Percentiles rank a stretch among this genome's conserved stretches.
Conservation (phyloP, 2,329 filamentous ascomycete genomes). For the Aspergillus ruber region DNA sequence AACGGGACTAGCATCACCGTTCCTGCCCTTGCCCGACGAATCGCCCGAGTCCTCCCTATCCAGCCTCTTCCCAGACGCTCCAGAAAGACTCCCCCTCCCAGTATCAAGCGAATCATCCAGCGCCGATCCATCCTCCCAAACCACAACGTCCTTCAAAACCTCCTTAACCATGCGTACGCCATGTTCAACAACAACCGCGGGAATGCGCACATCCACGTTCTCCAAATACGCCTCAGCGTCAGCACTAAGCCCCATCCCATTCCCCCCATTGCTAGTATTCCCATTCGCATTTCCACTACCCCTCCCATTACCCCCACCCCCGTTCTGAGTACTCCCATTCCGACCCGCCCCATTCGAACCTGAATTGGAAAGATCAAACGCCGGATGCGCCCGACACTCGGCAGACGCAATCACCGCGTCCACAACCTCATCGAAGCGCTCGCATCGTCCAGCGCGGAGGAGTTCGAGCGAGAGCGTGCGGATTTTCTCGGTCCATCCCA, state of each 20-base stretch:
- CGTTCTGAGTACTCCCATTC: neutral
- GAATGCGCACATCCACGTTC: slow-evolving; percentile 43
- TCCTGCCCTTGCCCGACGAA: slow-evolving; percentile 5
- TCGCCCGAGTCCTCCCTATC: slow-evolving; percentile 6
- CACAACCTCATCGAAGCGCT: slow-evolving; percentile 52
- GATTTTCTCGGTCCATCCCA: slow-evolving; percentile 55
- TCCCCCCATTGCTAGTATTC: neutral
- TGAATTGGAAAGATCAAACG: slow-evolving; percentile 13
- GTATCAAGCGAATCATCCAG: slow-evolving; percentile 6
- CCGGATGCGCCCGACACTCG: slow-evolving; percentile 26
- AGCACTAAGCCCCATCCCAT: slow-evolving; percentile 4
- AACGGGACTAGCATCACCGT: slow-evolving; percentile 17
- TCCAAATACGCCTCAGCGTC: slow-evolving; percentile 24
- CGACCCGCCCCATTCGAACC: slow-evolving; percentile 17
- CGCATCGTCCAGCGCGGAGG: slow-evolving; percentile 52
- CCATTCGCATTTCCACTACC: neutral
- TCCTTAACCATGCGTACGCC: slow-evolving; percentile 47
- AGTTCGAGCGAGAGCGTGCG: slow-evolving; percentile 50
- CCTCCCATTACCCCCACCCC: neutral
- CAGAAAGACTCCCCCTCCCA: neutral
- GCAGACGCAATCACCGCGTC: slow-evolving; percentile 46
- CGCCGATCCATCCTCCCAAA: slow-evolving; percentile 34
- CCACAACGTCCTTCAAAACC: slow-evolving; percentile 47
- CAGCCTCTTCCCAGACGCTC: slow-evolving; percentile 2
- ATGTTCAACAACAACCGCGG: slow-evolving; percentile 43